These are phyloP conservation scores for Ailanthus altissimus DNA, from an alignment of 345 rosid genomes.

Conservation along the genomic window DNA sequence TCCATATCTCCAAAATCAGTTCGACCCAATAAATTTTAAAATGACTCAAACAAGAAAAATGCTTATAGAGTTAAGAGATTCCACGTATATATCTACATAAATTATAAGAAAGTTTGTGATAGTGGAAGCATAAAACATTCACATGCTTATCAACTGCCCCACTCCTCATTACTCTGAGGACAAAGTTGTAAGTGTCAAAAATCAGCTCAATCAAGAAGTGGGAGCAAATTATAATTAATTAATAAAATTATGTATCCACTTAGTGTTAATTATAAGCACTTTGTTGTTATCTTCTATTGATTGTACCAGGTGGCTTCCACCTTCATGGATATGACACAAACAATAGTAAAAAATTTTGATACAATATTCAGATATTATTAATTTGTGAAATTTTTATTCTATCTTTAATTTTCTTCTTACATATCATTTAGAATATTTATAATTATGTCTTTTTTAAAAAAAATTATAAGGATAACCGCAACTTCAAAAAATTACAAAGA, in stretches of 20 bases:
- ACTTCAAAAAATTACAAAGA: no score
- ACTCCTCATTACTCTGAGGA: background rate
- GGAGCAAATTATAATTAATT: background rate
- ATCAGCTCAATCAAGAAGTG: background rate
- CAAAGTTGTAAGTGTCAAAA: no score
- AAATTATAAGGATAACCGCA: no score
- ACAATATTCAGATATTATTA: no score
- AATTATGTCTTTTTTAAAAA: no score
- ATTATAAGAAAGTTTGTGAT: background rate
- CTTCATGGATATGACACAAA: background rate
- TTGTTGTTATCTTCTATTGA: background rate
- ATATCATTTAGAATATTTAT: no score
- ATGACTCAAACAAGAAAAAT: no score
- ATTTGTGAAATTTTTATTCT: no score
- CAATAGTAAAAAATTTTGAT: no score
- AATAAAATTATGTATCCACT: background rate
- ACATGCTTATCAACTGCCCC: background rate
- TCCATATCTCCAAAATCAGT: background rate
- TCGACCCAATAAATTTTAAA: background rate
- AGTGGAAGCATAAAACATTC: background rate
- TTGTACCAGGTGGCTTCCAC: conserved; percentile 10
- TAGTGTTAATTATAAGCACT: background rate
- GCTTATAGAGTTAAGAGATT: background rate
- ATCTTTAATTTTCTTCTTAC: no score
- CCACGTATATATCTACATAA: background rate